Conservation (phyloP, 148 eudicot genomes). For the Rhododendron ferrugineum region DNA sequence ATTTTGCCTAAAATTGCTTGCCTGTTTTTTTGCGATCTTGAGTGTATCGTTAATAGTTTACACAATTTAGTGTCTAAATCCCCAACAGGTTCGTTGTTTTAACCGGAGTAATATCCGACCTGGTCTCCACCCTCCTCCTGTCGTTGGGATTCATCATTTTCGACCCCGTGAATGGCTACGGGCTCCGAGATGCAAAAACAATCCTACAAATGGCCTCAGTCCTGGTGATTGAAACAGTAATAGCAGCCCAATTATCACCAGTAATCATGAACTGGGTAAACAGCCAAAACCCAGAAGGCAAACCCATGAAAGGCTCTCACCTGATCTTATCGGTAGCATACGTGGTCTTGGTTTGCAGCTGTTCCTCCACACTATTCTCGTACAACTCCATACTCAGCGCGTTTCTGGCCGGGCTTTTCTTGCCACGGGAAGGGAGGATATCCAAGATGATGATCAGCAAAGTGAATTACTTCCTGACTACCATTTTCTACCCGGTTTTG, state of each 20-base stretch:
- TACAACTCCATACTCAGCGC: constrained; percentile 70
- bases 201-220: constrained; percentile 21
- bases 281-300: constrained; percentile 75
- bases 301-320: constrained; percentile 80
- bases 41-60: background rate
- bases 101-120: constrained; percentile 63
- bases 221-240: constrained; percentile 27
- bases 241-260: constrained; percentile 49
- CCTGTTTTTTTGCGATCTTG: background rate
- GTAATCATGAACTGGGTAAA: constrained; percentile 66
- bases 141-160: constrained; percentile 51
- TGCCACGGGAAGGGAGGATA: constrained; percentile 86
- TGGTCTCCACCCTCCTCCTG: constrained; percentile 46
- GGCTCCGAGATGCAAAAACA: background rate
- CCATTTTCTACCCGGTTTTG: constrained; percentile 62
- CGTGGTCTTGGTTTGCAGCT: constrained; percentile 42
- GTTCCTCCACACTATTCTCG: constrained; percentile 36
- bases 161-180: constrained; percentile 13
- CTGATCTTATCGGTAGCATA: constrained; percentile 65
- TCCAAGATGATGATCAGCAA: constrained; percentile 58
- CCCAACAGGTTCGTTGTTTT: constrained; percentile 46
- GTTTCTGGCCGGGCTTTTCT: constrained; percentile 66
- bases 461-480: constrained; percentile 59
- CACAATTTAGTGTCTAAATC: background rate
- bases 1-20: too few relatives aligned